Evolutionary conservation across 2,329 filamentous ascomycete species (phyloP), one percentile per base, ranked within the genome.

Genomic region (Dactylella cylindrospora): DNA sequence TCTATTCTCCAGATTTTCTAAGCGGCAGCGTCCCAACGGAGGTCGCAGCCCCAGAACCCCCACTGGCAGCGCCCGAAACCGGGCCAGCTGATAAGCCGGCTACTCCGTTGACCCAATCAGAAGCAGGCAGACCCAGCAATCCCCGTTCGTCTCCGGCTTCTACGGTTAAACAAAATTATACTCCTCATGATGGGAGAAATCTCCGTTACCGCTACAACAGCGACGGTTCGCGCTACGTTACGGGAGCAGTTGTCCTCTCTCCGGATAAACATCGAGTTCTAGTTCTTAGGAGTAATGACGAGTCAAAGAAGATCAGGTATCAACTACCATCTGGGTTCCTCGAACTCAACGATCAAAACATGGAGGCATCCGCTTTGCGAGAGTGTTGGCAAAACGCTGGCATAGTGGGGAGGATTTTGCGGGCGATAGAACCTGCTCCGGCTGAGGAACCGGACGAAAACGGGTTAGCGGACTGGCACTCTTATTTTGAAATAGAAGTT

Each of bases 361-460:
- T 64, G 57, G 59, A 64, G 41, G 59, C 59, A n/a, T 55, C 59
- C 3, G 50, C 59, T 13, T 45, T 64, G 12, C 44, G 59, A 5
- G 59, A 64, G 32, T 55, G 51, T 28, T 64, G 59, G 59, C 59
- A 64, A 23, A 64, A 64, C 22, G 59, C 59, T 4, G 59, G 59
- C 8, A 52, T 64, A 19, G 51, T 64, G 6, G 59, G 59, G 13
- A 57, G 59, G 15, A 64, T 64, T 3, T 19, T 64, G 10, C 45
- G 52, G 26, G 33, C 52, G 28, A 64, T 64, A 12, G 59, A 64
- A 17, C 59, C 59, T 13, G 59, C 59, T 8, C 59, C 59, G 13
- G 59, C 59, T 10, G 59, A 64, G 50, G 52, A 57, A 20, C 59
- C 59, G 1, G 59, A 64, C 17, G 59, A 64, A 17, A 64, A 64